Conservation (phyloP, 805 yeast genomes). For the Saccharomycopsis olivae region DNA sequence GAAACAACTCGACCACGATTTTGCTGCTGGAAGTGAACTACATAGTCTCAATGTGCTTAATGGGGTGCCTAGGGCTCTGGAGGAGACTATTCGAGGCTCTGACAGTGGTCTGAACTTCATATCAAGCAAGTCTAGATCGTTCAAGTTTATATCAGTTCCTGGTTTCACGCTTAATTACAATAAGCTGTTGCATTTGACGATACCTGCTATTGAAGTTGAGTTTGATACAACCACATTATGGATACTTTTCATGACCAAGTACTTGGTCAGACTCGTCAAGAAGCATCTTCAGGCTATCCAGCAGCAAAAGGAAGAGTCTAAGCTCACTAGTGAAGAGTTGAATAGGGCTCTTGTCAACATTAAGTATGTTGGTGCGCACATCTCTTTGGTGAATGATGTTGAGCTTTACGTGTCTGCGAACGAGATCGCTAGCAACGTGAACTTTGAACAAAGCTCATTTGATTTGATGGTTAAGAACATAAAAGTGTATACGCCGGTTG, state of each 20-base stretch:
- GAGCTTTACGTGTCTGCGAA: neutral
- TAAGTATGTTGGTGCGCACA: neutral
- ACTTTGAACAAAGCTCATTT: neutral
- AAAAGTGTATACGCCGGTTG: conserved; percentile 7
- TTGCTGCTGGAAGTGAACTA: too few species aligned
- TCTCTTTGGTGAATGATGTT: conserved; percentile 1
- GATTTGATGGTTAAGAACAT: neutral
- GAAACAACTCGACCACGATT: too few species aligned
- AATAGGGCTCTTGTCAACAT: neutral
- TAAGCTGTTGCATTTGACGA: neutral
- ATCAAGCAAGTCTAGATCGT: neutral
- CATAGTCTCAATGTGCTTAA: too few species aligned
- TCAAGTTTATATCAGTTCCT: neutral
- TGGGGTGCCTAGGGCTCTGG: too few species aligned
- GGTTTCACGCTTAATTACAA: neutral
- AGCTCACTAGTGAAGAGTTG: neutral
- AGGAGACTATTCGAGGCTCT: too few species aligned
- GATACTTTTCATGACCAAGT: conserved; percentile 6
- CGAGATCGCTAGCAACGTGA: neutral
- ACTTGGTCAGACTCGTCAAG: neutral
- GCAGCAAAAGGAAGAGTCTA: too few species aligned
- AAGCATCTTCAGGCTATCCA: neutral
- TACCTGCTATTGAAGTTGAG: conserved; percentile 3
- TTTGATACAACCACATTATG: conserved; percentile 10
- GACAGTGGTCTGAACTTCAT: too few species aligned